These are phyloP conservation scores for Penicillium ochrochloron DNA, from an alignment of 495 filamentous ascomycete genomes.

Conservation along the genomic window DNA sequence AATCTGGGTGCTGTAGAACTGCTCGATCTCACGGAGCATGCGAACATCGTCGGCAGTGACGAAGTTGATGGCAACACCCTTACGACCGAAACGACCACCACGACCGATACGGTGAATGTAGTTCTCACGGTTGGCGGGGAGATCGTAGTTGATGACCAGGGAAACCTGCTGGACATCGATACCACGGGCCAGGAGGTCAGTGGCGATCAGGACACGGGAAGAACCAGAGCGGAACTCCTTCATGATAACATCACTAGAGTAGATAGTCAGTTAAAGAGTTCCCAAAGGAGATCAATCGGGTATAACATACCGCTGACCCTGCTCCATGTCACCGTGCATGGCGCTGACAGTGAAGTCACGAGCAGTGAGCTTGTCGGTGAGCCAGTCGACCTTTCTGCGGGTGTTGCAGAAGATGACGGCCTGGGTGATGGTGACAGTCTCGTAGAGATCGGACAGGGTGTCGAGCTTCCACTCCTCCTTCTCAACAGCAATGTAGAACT, in stretches of 20 bases:
- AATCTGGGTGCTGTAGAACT: conserved; percentile 68
- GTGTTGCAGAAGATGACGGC: conserved; percentile 99
- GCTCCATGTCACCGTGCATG: conserved; percentile 99
- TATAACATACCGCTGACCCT: conserved; percentile 65
- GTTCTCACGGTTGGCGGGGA: conserved; percentile 98
- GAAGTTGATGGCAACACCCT: conserved; percentile 99
- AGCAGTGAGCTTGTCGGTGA: conserved; percentile 97
- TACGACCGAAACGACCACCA: conserved; percentile 97
- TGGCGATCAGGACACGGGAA: conserved; percentile 97
- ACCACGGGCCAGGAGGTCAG: conserved; percentile 95
- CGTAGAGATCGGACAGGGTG: conserved; percentile 97
- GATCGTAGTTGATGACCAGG: conserved; percentile 99
- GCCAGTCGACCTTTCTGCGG: conserved; percentile 99
- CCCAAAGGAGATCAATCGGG: neutral
- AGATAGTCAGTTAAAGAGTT: neutral
- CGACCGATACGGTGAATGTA: conserved; percentile 99
- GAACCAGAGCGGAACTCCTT: conserved; percentile 98
- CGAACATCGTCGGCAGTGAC: conserved; percentile 98
- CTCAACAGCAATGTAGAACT: conserved; percentile 99
- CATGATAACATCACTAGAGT: conserved; percentile 88
- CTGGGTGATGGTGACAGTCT: conserved; percentile 98
- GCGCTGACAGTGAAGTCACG: conserved; percentile 98
- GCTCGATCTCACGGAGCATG: conserved; percentile 96
- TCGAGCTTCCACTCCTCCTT: conserved; percentile 99
- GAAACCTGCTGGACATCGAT: conserved; percentile 99